phyloP scores from a whole-genome alignment of 768 basidiomycete genomes.

The Tricholoma hemisulphureum region DNA sequence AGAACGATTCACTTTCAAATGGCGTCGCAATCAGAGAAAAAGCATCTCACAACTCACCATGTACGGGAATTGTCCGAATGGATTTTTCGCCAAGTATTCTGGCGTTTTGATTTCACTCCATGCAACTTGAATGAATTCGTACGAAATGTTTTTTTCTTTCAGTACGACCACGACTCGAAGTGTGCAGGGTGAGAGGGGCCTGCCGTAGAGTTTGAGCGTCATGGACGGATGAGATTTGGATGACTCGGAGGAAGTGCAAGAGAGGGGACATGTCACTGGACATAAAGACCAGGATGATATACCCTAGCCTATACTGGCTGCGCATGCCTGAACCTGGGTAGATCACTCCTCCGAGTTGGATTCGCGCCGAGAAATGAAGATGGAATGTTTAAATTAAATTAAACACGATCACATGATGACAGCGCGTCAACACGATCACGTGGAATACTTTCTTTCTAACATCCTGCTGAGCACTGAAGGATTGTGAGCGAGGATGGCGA shows the following conservation, averaged over 20 bases:
- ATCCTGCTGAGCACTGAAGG: too few relatives aligned
- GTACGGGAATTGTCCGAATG: not conserved
- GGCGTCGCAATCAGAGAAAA: not conserved
- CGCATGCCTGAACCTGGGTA: too few relatives aligned
- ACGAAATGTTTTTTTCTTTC: not conserved
- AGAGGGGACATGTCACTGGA: too few relatives aligned
- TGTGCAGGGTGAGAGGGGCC: not conserved
- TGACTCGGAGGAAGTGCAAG: too few relatives aligned
- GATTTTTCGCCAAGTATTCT: not conserved
- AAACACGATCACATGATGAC: conserved; percentile 13
- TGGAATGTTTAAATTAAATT: too few relatives aligned
- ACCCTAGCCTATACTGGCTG: too few relatives aligned
- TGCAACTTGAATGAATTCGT: not conserved
- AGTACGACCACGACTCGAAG: not conserved
- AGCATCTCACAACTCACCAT: not conserved
- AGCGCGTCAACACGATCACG: conserved; percentile 5
- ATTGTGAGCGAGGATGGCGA: conserved; percentile 39
- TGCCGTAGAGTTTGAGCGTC: not conserved
- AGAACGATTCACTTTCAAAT: not conserved
- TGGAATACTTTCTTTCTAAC: not conserved
- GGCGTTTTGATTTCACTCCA: too few relatives aligned
- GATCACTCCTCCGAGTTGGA: too few relatives aligned
- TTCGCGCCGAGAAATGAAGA: too few relatives aligned
- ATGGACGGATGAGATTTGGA: too few relatives aligned
- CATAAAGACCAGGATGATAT: too few relatives aligned